These are phyloP conservation scores for Agaricus subrufescens DNA, from an alignment of 768 basidiomycete genomes.

Conservation along the genomic window DNA sequence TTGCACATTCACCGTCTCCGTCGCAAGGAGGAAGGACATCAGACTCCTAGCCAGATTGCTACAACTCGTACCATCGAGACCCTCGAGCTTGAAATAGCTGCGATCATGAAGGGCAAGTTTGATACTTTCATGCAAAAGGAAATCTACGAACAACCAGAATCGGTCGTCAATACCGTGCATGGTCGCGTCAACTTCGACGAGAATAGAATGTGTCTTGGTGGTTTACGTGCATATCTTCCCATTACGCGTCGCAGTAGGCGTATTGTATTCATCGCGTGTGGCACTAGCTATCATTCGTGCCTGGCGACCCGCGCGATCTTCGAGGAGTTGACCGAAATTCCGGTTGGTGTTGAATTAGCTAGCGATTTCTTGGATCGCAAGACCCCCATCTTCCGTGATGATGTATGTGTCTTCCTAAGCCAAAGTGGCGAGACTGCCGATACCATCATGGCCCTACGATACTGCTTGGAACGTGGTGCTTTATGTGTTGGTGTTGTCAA, in stretches of 20 bases:
- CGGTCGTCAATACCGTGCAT: conserved; percentile 99
- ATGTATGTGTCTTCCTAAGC: conserved; percentile 92
- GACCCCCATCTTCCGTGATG: conserved; percentile 99
- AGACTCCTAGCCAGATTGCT: conserved; percentile 55
- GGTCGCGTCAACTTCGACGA: conserved; percentile 98
- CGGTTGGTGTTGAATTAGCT: conserved; percentile 93
- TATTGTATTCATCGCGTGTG: conserved; percentile 97
- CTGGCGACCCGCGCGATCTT: conserved; percentile 96
- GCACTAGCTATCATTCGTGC: conserved; percentile 97
- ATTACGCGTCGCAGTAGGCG: conserved; percentile 94
- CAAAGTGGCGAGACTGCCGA: conserved; percentile 99
- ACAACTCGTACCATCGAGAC: conserved; percentile 95
- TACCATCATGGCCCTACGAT: conserved; percentile 92
- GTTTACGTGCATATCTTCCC: conserved; percentile 89
- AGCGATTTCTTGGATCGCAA: conserved; percentile 98
- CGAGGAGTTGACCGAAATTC: conserved; percentile 98
- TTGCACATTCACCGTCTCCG: conserved; percentile 98
- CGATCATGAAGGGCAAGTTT: conserved; percentile 99
- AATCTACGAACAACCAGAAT: conserved; percentile 98
- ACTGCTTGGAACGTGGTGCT: conserved; percentile 95
- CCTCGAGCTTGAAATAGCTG: conserved; percentile 95
- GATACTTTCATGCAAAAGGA: conserved; percentile 99
- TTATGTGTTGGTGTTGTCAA: conserved; percentile 98
- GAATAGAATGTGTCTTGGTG: conserved; percentile 88
- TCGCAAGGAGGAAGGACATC: conserved; percentile 69